phyloP scores from a whole-genome alignment of 163 green algal species.

The Chlorella variabilis region DNA sequence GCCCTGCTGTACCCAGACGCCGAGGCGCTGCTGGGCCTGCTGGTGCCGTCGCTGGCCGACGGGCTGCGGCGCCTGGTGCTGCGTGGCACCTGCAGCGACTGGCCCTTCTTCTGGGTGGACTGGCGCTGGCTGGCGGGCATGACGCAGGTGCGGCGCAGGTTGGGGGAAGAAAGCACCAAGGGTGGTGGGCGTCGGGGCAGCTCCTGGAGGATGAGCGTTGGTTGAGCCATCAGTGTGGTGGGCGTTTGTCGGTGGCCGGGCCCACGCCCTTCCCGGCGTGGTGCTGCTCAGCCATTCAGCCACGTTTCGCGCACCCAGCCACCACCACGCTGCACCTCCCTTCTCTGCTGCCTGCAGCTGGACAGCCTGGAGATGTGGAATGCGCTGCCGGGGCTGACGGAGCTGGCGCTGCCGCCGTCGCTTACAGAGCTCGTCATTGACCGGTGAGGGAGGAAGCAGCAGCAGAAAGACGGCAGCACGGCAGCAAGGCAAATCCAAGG shows the following conservation, averaged over 20 bases:
- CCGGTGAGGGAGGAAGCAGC: background rate
- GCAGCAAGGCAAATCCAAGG: background rate
- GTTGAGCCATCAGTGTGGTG: too few species aligned
- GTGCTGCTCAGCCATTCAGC: too few species aligned
- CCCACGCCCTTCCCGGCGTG: too few species aligned
- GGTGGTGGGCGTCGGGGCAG: too few species aligned
- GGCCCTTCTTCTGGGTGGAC: conserved; percentile 23
- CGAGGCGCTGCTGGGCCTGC: background rate
- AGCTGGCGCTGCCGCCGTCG: conserved; percentile 26
- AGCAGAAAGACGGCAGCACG: background rate
- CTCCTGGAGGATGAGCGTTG: too few species aligned
- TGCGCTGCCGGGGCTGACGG: conserved; percentile 17
- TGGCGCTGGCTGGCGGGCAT: conserved; percentile 29
- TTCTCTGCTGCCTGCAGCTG: conserved; percentile 6
- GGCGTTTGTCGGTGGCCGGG: too few species aligned
- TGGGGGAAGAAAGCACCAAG: too few species aligned
- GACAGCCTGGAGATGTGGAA: conserved; percentile 16
- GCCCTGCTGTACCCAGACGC: conserved; percentile 21
- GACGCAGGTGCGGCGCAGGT: background rate
- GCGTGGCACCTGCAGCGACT: background rate
- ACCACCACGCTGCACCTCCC: too few species aligned
- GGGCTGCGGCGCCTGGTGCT: conserved; percentile 17
- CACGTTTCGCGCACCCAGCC: too few species aligned
- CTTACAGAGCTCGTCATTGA: conserved; percentile 16
- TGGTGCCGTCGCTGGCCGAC: conserved; percentile 2